Percentiles rank a stretch among this genome's conserved stretches.
Conservation (phyloP, 2,329 filamentous ascomycete genomes). For the Phyllosticta citriasiana region DNA sequence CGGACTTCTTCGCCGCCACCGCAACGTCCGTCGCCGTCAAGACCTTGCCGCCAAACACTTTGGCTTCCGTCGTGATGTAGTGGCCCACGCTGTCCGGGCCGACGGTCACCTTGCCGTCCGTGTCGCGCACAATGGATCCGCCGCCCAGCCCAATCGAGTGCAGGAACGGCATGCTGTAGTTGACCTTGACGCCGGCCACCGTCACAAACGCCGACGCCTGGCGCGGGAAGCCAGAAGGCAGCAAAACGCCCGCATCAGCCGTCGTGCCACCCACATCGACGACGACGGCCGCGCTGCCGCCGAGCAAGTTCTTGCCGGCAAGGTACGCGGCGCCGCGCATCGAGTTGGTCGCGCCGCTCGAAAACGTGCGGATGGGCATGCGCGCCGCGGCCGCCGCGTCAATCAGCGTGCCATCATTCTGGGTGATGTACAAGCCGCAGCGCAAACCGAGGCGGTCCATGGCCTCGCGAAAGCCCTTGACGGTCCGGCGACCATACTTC, state of each 20-base stretch:
- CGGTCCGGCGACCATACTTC: constrained; percentile 36
- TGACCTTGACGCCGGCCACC: constrained; percentile 53
- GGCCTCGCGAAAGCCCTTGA: constrained; percentile 36
- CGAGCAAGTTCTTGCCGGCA: constrained; percentile 17
- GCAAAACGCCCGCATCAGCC: constrained; percentile 51
- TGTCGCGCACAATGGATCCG: constrained; percentile 43
- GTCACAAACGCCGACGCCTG: constrained; percentile 54
- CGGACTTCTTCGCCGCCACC: constrained; percentile 28
- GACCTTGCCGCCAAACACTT: constrained; percentile 47
- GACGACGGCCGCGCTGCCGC: constrained; percentile 26
- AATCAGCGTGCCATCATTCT: constrained; percentile 43
- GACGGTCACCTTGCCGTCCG: constrained; percentile 33
- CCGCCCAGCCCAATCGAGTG: constrained; percentile 46
- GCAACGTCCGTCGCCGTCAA: constrained; percentile 50
- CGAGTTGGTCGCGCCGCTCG: constrained; percentile 43
- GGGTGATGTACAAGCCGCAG: constrained; percentile 42
- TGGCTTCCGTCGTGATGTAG: constrained; percentile 42
- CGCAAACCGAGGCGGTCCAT: constrained; percentile 36
- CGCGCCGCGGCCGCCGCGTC: constrained; percentile 36
- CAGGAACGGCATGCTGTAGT: constrained; percentile 21
- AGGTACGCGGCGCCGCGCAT: constrained; percentile 41
- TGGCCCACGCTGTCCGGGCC: constrained; percentile 56
- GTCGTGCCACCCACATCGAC: constrained; percentile 60
- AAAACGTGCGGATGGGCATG: constrained; percentile 43
- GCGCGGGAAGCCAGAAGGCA: constrained; percentile 53